Evolutionary conservation across 2,329 filamentous ascomycete genomes (phyloP).

Genomic region (Fusarium decemcellulare): DNA sequence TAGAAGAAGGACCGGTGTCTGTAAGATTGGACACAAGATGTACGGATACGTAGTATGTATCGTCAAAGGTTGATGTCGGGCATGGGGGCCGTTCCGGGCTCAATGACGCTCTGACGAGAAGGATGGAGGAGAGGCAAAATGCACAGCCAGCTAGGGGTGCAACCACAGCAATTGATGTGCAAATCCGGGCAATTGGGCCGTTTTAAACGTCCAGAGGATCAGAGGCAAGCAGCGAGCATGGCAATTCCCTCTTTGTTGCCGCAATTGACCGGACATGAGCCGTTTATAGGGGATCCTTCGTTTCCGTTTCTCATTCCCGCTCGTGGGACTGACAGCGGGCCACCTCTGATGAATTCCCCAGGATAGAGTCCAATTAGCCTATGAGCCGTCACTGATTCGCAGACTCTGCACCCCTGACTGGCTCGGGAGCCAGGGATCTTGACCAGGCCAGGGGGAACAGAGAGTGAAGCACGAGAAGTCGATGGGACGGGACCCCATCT

Average conservation of each 20-base stretch:
- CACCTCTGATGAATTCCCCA: slow-evolving; percentile 3
- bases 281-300: slow-evolving; percentile 32
- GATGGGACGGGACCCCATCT: slow-evolving; percentile 19
- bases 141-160: slow-evolving; percentile 5
- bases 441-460: slow-evolving; percentile 8
- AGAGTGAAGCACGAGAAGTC: slow-evolving; percentile 5
- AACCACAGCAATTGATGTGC: slow-evolving; percentile 19
- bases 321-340: slow-evolving; percentile 13
- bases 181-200: slow-evolving; percentile 16
- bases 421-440: slow-evolving; percentile 6
- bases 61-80: slow-evolving; percentile 12
- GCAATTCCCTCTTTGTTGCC: slow-evolving; percentile 6
- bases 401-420: slow-evolving; percentile 8
- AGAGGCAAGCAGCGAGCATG: slow-evolving; percentile 13
- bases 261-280: slow-evolving; percentile 36
- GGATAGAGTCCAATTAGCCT: slow-evolving; percentile 34
- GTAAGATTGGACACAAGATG: slow-evolving; percentile 4
- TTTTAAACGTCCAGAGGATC: slow-evolving; percentile 16
- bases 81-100: slow-evolving; percentile 36
- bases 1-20: slow-evolving; percentile 14
- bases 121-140: not conserved
- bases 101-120: slow-evolving; percentile 34
- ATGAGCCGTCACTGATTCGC: slow-evolving; percentile 31
- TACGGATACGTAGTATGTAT: not conserved
- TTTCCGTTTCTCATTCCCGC: slow-evolving; percentile 13